Conservation (phyloP, 164 flowering plant genomes). For the Magnolia changhungtana region DNA sequence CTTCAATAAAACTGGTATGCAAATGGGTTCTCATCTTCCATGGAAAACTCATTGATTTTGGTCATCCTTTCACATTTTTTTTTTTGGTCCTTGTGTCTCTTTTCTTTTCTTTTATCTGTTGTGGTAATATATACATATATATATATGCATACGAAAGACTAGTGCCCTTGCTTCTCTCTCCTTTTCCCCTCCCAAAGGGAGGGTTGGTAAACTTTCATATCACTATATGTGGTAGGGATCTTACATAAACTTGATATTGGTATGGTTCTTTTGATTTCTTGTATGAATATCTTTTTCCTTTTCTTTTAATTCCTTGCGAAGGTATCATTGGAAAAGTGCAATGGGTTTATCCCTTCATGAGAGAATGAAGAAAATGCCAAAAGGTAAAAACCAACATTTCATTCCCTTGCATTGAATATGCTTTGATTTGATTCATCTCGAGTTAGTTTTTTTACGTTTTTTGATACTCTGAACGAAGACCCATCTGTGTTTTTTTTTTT, state of each 20-base stretch:
- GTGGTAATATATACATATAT: neutral
- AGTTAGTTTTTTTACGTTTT: neutral
- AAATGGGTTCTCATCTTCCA: conserved; percentile 6
- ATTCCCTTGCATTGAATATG: neutral
- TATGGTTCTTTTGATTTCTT: conserved; percentile 8
- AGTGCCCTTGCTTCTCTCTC: conserved; percentile 3
- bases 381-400: neutral
- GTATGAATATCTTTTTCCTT: neutral
- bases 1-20: conserved; percentile 10
- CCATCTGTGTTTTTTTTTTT: neutral
- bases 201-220: neutral
- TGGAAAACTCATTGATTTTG: conserved; percentile 2
- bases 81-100: neutral
- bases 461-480: neutral
- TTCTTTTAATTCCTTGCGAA: neutral
- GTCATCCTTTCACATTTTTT: neutral
- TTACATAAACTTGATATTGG: conserved; percentile 5
- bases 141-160: conserved; percentile 1
- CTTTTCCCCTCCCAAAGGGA: conserved; percentile 25
- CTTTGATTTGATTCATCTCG: no score
- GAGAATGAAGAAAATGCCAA: neutral
- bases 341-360: neutral
- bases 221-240: conserved; percentile 3
- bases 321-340: neutral
- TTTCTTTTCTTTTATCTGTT: neutral